These are phyloP conservation scores for Mentha longifolia DNA, from an alignment of 257 asterid genomes.

Conservation along the genomic window DNA sequence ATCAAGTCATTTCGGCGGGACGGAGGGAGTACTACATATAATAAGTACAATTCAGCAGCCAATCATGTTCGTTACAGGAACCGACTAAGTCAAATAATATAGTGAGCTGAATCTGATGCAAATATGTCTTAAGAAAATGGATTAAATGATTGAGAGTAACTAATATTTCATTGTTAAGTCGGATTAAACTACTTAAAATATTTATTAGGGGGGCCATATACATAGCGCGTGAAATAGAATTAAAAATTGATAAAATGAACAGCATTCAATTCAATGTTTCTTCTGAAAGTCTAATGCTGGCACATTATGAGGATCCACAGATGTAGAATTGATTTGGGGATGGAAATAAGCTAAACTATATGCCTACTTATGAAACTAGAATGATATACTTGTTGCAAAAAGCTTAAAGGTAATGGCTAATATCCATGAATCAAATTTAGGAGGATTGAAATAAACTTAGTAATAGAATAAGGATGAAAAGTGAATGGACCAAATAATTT, in stretches of 20 bases:
- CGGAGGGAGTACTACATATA: too few species aligned
- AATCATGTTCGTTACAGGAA: conserved; percentile 5
- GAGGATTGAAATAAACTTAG: too few species aligned
- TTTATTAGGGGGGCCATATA: conserved; percentile 11
- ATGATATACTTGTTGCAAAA: too few species aligned
- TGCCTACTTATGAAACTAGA: neutral
- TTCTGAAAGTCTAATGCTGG: conserved; percentile 36
- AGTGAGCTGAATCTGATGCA: conserved; percentile 21
- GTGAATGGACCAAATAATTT: too few species aligned
- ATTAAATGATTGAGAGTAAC: conserved; percentile 21
- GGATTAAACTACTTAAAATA: neutral
- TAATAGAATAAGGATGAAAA: too few species aligned
- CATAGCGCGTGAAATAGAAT: conserved; percentile 9
- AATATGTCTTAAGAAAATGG: conserved; percentile 31
- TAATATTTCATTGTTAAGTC: conserved; percentile 4
- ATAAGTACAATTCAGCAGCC: conserved; percentile 14
- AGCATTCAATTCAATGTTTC: neutral
- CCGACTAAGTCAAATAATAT: conserved; percentile 22
- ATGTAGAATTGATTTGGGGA: neutral
- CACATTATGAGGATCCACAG: conserved; percentile 29
- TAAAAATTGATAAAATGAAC: conserved; percentile 5
- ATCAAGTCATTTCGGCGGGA: too few species aligned
- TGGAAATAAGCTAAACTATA: neutral
- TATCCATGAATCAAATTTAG: too few species aligned
- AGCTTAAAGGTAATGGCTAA: too few species aligned